Percentiles rank a stretch among this genome's conserved stretches.
phyloP scores from a whole-genome alignment of 768 basidiomycete genomes.

The Favolaschia claudopus region DNA sequence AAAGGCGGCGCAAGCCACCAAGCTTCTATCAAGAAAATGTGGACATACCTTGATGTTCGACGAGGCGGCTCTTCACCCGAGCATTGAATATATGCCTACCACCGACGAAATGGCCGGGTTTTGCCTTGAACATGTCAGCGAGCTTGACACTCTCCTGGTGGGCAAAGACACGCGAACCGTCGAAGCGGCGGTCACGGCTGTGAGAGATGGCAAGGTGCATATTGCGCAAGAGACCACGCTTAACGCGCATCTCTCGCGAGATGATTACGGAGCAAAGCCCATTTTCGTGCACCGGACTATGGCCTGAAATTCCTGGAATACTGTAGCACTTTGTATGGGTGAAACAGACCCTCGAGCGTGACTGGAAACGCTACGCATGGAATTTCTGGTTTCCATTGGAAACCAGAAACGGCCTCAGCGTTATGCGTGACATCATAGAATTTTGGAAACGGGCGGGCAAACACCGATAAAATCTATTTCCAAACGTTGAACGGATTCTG shows the following conservation, averaged over 20 bases:
- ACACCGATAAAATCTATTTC: no score
- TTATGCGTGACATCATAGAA: no score
- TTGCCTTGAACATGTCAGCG: conserved; percentile 32
- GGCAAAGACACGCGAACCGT: conserved; percentile 27
- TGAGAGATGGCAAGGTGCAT: conserved; percentile 30
- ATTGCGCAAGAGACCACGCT: conserved; percentile 39
- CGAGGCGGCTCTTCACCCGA: conserved; percentile 33
- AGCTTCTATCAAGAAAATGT: not conserved
- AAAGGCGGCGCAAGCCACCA: conserved; percentile 13
- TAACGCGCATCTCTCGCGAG: conserved; percentile 16
- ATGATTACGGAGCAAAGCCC: conserved; percentile 28
- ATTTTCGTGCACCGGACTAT: no score
- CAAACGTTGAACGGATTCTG: no score
- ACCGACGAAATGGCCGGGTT: conserved; percentile 35
- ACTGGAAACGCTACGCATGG: no score
- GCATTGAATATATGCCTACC: conserved; percentile 30
- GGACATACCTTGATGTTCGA: conserved; percentile 34
- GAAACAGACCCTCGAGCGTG: no score
- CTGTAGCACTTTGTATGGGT: no score
- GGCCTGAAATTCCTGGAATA: no score
- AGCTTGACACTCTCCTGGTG: conserved; percentile 23
- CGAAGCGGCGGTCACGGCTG: conserved; percentile 19
- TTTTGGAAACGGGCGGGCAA: no score
- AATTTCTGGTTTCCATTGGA: no score
- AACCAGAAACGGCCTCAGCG: no score